Evolutionary conservation across 1,284 basidiomycete species (phyloP), one percentile per base, ranked within the genome.

Genomic region (Melampsora larici-populina): DNA sequence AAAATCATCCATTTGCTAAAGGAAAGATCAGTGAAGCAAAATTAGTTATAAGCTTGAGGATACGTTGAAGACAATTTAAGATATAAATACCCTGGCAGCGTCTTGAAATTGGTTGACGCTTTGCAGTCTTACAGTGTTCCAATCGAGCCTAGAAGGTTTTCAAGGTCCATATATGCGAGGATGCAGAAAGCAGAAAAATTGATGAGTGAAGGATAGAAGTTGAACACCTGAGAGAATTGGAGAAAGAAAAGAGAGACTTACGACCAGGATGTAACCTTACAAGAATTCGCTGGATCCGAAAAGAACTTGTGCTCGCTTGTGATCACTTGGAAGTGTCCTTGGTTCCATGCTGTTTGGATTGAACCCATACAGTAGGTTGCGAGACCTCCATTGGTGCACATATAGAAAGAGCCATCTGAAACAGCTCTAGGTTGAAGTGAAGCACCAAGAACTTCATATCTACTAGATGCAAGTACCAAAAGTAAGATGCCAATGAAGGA

Each of bases 1-100:
- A 68, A 49, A 68, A 31, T 68, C n/a, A 49, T 68, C 43, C 24
- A 68, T 68, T 68, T 68, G 66, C 66, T 68, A n/a, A 26, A n/a
- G n/a, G 29, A 49, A 43, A 26, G 18, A 24, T 40, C 8, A 5
- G 26, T 21, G 18, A 29, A 64, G 40, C n/a, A 9, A 36, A 36
- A 29, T 49, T 21, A 43, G 17, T 33, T 46, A 43, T 24, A 48
- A 29, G 40, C 24, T n/a, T 31, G 1, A 33, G 62, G 5, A 31
- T 26, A 13, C 29, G 40, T 67, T 24, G 2, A 15, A 67, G 15
- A 49, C n/a, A 4, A 36, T 43, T 15, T 43, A 9, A 51, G 31
- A 13, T 17, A 8, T 11, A 26, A 31, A 15, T 24, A 68, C 66
- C 46, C 31, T 17, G 46, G 49, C 55, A 1, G 66, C 66, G 29